A percentile compares a stretch with the other conserved stretches of the same genome.
Evolutionary conservation across 2,329 filamentous ascomycete species (phyloP).

Genomic region (Ophiostoma himal-ulmi): DNA sequence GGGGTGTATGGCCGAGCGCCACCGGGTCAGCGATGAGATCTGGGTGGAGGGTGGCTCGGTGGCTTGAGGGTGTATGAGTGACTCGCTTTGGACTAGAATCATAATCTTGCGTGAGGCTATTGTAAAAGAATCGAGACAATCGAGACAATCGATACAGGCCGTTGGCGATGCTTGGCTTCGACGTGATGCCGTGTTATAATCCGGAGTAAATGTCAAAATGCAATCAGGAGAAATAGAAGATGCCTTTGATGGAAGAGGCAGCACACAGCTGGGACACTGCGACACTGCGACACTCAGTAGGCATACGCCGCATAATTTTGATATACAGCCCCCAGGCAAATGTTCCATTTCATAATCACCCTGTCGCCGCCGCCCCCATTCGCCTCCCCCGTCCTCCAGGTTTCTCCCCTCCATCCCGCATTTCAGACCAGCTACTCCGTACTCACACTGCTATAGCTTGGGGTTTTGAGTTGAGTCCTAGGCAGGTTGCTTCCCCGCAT

Average conservation of each 20-base stretch:
- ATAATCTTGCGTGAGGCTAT: no score
- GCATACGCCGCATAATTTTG: neutral
- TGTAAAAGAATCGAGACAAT: no score
- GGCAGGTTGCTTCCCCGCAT: neutral
- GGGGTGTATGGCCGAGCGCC: constrained; percentile 24
- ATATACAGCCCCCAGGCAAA: neutral
- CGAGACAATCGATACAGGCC: neutral
- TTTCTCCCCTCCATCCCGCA: neutral
- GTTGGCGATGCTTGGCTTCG: constrained; percentile 6
- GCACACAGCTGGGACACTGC: neutral
- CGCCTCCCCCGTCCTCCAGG: constrained; percentile 5
- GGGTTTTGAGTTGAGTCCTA: neutral
- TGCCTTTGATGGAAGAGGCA: neutral
- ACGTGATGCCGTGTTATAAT: neutral
- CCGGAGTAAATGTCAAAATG: neutral
- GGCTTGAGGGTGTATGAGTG: neutral
- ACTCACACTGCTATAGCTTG: neutral
- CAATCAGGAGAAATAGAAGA: neutral
- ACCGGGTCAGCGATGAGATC: neutral
- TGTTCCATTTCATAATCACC: neutral
- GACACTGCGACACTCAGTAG: neutral
- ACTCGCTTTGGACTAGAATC: neutral
- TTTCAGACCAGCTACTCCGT: neutral
- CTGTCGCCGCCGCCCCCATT: neutral
- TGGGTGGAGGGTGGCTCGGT: neutral